phyloP scores from a whole-genome alignment of 768 basidiomycete species.

The Tylopilus rubrobrunneus region DNA sequence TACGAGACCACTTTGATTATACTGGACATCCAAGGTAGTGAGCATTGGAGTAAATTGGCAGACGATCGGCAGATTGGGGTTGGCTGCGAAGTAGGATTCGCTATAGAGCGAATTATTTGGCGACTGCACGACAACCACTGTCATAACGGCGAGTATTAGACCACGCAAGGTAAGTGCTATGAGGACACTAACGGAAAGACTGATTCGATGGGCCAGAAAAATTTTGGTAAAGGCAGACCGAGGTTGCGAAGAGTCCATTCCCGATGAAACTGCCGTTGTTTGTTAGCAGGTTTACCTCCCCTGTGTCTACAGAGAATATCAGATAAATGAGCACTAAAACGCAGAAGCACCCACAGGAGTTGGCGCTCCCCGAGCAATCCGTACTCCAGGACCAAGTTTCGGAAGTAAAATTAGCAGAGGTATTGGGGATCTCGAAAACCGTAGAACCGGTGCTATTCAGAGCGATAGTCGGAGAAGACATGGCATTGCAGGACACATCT shows the following conservation, averaged over 20 bases:
- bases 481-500: background rate
- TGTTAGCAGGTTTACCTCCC: background rate
- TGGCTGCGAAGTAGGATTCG: background rate
- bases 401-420: no score
- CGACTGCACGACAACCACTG: background rate
- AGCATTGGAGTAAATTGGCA: background rate
- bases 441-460: background rate
- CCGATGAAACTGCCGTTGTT: background rate
- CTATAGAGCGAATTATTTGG: background rate
- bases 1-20: background rate
- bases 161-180: no score
- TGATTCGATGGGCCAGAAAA: background rate
- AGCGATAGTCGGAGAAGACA: background rate
- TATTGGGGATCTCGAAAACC: background rate
- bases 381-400: background rate
- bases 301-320: background rate
- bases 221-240: background rate
- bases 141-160: background rate
- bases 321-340: background rate
- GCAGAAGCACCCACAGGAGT: background rate
- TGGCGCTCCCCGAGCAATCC: background rate
- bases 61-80: background rate
- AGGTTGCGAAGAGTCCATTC: background rate
- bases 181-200: background rate
- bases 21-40: background rate